Evolutionary conservation across 2,329 filamentous ascomycete species (phyloP).

Genomic region (Amylocarpus encephaloides): DNA sequence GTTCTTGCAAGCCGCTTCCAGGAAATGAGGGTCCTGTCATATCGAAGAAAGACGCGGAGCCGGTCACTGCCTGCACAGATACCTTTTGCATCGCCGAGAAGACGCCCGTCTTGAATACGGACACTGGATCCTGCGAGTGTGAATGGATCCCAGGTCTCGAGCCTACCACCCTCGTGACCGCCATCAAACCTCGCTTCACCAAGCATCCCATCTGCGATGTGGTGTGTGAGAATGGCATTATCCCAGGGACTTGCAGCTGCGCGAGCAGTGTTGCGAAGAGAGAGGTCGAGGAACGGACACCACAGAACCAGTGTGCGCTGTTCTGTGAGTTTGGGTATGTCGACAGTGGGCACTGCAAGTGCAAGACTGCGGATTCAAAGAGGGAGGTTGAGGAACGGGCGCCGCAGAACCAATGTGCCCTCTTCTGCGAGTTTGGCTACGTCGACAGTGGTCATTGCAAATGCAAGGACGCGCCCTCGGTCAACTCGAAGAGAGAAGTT

Average conservation of each 20-base stretch:
- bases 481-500: no score
- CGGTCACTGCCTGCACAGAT: neutral
- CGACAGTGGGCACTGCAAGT: no score
- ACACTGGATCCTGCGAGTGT: neutral
- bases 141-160: neutral
- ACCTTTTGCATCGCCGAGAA: neutral
- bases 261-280: neutral
- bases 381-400: neutral
- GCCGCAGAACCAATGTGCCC: neutral
- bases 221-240: neutral
- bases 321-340: no score
- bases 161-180: no score
- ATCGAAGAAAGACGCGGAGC: neutral
- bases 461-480: neutral
- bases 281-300: neutral
- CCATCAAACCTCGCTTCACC: no score
- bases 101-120: neutral
- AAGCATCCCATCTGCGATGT: neutral
- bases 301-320: no score
- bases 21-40: neutral
- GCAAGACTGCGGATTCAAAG: neutral
- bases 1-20: neutral
- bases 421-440: neutral
- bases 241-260: neutral
- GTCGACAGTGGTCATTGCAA: neutral